Evolutionary conservation across 164 flowering plant genomes (phyloP), one percentile per base, ranked within the genome.

Genomic region (Cinnamomum micranthum): DNA sequence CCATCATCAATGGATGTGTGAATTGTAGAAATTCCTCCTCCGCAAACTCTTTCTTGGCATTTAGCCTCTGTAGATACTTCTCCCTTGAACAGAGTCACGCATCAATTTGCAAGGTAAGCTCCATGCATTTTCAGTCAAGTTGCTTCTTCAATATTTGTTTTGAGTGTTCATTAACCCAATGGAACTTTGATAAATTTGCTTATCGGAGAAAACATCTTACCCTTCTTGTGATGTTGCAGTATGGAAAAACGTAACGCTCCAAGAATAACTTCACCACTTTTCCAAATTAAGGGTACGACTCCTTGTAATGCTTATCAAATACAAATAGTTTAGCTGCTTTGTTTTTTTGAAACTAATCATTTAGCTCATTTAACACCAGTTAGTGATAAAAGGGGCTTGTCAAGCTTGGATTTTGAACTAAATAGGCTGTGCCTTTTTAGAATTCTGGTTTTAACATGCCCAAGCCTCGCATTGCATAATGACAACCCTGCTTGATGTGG

Each of bases 41-140:
- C 97, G 76, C 90, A 86, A 75, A 89, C 96, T 74, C 93, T 95
- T 73, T 92, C 94, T 19, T 95, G 99, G 99, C 98, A 95, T 82
- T 83, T 95, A 74, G 89, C 92, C 62, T 90, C 95, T 65, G 96
- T 91, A 80, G 86, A 91, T 4, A 90, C 86, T 77, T 79, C 96
- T 67, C 75, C 88, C 50, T 69, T 85, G 71, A 89, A 87, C 78
- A 95, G 88, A 55, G 50, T 76, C 67, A 59, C 84, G 71, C 74
- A 77, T 55, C 69, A 83, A 69, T 71, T 72, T 25, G 73, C 77
- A 23, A 83, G 65, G 76, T 74, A 68, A 58, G 50, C 52, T 73
- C 7, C 20, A 7, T 73, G n/a, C 31, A 41, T 24, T 73, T 22
- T 64, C 10, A 63, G 2, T 25, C n/a, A 15, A 17, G n/a, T 19